Conservation (phyloP, 2,329 filamentous ascomycete species). For the Colletotrichum sp. region DNA sequence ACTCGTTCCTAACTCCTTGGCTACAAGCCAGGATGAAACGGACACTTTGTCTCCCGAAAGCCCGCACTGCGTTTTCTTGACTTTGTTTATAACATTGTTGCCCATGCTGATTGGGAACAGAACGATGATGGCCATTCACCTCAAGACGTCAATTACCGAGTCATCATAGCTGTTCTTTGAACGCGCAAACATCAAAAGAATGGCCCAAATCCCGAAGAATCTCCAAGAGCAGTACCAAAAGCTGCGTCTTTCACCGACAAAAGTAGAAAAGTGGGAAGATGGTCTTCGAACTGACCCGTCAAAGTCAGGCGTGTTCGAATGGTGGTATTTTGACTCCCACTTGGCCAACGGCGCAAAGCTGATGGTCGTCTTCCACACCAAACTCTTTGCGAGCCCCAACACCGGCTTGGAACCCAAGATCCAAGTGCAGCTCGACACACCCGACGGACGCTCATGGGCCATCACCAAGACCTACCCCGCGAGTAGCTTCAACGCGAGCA, state of each 20-base stretch:
- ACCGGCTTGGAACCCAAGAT: neutral
- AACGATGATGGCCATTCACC: neutral
- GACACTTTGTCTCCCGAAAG: neutral
- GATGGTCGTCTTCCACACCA: neutral
- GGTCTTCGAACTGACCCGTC: neutral
- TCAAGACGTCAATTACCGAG: neutral
- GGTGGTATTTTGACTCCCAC: neutral
- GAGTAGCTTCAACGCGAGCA: neutral
- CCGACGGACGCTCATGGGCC: neutral
- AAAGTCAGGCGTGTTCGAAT: neutral
- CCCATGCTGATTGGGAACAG: neutral
- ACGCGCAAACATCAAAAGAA: neutral
- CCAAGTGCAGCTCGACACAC: neutral
- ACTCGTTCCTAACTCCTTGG: neutral
- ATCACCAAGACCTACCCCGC: neutral
- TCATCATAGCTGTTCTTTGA: neutral
- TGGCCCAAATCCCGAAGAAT: accelerated
- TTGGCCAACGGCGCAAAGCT: neutral
- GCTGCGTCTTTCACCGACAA: neutral
- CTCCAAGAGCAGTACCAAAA: neutral
- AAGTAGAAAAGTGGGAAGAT: neutral
- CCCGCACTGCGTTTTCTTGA: neutral
- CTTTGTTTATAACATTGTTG: neutral
- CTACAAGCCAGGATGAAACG: neutral
- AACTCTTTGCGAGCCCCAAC: neutral